phyloP scores from a whole-genome alignment of 495 filamentous ascomycete species.

The Bombardia bombarda region DNA sequence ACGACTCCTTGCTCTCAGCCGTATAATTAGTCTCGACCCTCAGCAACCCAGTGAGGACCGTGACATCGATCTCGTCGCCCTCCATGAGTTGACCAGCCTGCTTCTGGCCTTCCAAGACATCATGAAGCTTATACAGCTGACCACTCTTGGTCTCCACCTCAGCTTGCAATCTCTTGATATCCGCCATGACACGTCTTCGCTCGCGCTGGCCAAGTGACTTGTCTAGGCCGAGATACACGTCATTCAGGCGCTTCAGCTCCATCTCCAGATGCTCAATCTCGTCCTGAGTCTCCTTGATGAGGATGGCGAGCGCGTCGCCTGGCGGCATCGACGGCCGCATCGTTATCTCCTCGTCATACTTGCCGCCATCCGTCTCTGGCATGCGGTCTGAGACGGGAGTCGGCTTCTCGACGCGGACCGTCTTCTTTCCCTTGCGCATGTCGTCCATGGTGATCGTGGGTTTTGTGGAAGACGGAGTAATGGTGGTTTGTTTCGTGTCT shows the following conservation, averaged over 20 bases:
- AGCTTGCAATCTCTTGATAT: slow-evolving; percentile 55
- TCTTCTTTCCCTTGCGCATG: slow-evolving; percentile 37
- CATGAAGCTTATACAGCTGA: slow-evolving; percentile 81
- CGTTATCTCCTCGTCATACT: slow-evolving; percentile 62
- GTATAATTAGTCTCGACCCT: slow-evolving; percentile 7
- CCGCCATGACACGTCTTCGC: slow-evolving; percentile 54
- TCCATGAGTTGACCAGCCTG: slow-evolving; percentile 55
- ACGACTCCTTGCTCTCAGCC: slow-evolving; percentile 10
- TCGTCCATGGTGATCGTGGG: slow-evolving; percentile 19
- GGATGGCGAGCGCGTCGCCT: slow-evolving; percentile 64
- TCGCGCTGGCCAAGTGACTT: slow-evolving; percentile 56
- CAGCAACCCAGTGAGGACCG: slow-evolving; percentile 34
- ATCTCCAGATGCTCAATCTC: slow-evolving; percentile 76
- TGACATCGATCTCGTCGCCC: slow-evolving; percentile 59
- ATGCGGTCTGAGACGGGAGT: slow-evolving; percentile 64
- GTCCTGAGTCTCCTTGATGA: slow-evolving; percentile 73
- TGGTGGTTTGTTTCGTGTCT: slow-evolving; percentile 10
- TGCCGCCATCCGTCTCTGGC: slow-evolving; percentile 20
- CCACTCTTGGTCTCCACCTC: slow-evolving; percentile 73
- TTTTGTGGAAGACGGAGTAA: slow-evolving; percentile 2
- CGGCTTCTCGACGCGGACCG: slow-evolving; percentile 56
- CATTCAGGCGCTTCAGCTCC: slow-evolving; percentile 50
- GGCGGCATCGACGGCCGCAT: slow-evolving; percentile 70
- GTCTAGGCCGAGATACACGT: slow-evolving; percentile 59
- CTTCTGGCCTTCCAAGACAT: slow-evolving; percentile 81